Evolutionary conservation across 192 early-diverging fungal species (phyloP), one percentile per base, ranked within the genome.

Genomic region (Cetraspora pellucida): DNA sequence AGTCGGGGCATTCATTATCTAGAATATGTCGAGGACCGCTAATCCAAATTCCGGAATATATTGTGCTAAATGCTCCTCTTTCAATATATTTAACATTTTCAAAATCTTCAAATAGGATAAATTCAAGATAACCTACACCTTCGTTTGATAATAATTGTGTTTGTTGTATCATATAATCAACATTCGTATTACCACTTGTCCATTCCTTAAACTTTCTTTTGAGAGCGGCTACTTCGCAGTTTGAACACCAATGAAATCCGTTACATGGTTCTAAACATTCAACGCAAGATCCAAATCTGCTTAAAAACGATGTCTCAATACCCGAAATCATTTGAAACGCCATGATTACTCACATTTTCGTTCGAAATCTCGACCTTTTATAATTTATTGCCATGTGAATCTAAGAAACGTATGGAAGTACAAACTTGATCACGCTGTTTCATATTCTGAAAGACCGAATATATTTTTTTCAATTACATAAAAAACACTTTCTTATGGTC

Each of bases 21-120:
- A 52, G 59, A 44, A 31, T 21, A 31, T 25, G 19, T 43, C 72
- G n/a, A 43, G 55, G 72, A 59, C 72, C 72, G 19, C 44, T 30
- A 10, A 59, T 11, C 72, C 72, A 73, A 45, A 59, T 43, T 21
- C 30, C 72, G 2, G 72, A 59, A 44, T 72, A 54, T 10, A 72
- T 27, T 0, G 70, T 54, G 11, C 49, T 30, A 11, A 54, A 72
- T 0, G 30, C 55, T 7, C 52, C 72, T 0, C 19, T 54, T 21
- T 23, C 69, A 45, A 25, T 30, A 27, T 27, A 27, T 50, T 71
- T 25, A 10, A 71, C 50, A 0, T 28, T 3, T 23, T 27, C 16
- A 52, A 71, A 52, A 27, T 52, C 2, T 19, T 30, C 46, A 52
- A 28, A 71, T 54, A 23, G 13, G 27, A 71, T 71, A 10, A 10